phyloP scores from a whole-genome alignment of 352 stramenopile genomes.

The Phytopythium boreale region DNA sequence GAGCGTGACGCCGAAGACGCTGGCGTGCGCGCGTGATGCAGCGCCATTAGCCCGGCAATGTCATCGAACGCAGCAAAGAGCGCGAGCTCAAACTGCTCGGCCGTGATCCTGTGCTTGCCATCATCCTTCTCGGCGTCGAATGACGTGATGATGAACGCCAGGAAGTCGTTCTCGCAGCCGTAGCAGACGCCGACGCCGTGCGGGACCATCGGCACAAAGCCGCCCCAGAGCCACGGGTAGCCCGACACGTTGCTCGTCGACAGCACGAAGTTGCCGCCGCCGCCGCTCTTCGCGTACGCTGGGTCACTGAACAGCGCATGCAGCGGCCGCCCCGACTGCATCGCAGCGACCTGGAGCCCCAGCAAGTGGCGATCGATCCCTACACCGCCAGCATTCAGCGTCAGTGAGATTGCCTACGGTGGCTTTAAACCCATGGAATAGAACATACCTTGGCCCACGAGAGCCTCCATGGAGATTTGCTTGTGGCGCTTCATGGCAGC shows the following conservation, averaged over 20 bases:
- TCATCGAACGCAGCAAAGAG: slow-evolving; percentile 59
- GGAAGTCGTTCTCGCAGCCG: slow-evolving; percentile 85
- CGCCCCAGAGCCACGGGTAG: slow-evolving; percentile 94
- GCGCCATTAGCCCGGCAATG: slow-evolving; percentile 41
- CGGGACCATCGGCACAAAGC: slow-evolving; percentile 89
- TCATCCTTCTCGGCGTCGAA: slow-evolving; percentile 31
- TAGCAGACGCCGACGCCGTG: slow-evolving; percentile 95
- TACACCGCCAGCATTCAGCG: background rate
- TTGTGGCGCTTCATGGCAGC: slow-evolving; percentile 85
- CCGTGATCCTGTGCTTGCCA: slow-evolving; percentile 25
- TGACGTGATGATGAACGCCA: slow-evolving; percentile 92
- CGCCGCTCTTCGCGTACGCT: slow-evolving; percentile 82
- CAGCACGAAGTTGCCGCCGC: slow-evolving; percentile 88
- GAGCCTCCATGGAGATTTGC: slow-evolving; percentile 71
- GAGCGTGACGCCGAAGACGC: slow-evolving; percentile 7
- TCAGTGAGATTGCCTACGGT: background rate
- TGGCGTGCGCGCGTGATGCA: background rate
- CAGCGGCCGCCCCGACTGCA: slow-evolving; percentile 59
- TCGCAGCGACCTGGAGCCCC: slow-evolving; percentile 84
- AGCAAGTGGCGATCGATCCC: slow-evolving; percentile 93
- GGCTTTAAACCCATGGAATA: background rate
- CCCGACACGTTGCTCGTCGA: slow-evolving; percentile 93
- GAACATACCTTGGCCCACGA: slow-evolving; percentile 47
- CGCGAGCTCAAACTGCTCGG: slow-evolving; percentile 37
- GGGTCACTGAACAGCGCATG: slow-evolving; percentile 85